phyloP scores from a whole-genome alignment of 129 eudicot genomes.

The Flaveria sonorensis region DNA sequence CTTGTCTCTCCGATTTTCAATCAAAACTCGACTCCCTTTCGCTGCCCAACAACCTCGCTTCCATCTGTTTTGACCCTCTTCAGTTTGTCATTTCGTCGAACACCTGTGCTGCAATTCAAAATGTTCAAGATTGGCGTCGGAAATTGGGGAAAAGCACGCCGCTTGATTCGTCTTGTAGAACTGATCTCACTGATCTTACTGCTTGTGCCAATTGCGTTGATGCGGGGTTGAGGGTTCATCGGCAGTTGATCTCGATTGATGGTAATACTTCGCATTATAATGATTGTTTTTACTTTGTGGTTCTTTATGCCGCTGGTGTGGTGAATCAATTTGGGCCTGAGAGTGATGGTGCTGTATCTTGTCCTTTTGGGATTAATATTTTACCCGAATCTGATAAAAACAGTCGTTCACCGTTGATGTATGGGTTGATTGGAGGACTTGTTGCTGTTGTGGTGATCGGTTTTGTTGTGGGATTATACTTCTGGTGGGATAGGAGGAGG shows the following conservation, averaged over 20 bases:
- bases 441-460: constrained; percentile 45
- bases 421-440: constrained; percentile 67
- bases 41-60: constrained; percentile 47
- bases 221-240: constrained; percentile 66
- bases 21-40: constrained; percentile 41
- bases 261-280: constrained; percentile 69
- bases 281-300: constrained; percentile 64
- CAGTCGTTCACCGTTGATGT: constrained; percentile 29
- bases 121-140: constrained; percentile 57
- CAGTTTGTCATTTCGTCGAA: constrained; percentile 67
- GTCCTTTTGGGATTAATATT: constrained; percentile 50
- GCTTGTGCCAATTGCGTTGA: constrained; percentile 70
- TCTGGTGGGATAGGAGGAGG: constrained; percentile 61
- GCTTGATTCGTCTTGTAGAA: constrained; percentile 55
- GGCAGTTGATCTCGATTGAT: constrained; percentile 48
- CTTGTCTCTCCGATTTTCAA: constrained; percentile 66
- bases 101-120: constrained; percentile 60
- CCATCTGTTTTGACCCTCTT: constrained; percentile 59
- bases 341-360: constrained; percentile 52
- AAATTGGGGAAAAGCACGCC: constrained; percentile 54
- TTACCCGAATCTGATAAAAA: constrained; percentile 28
- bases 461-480: constrained; percentile 50
- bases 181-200: constrained; percentile 62
- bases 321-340: constrained; percentile 69
- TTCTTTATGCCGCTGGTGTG: constrained; percentile 85